Base-by-base conservation (phyloP, 2,329 filamentous ascomycete genomes). In the Aspergillus sp. region DNA sequence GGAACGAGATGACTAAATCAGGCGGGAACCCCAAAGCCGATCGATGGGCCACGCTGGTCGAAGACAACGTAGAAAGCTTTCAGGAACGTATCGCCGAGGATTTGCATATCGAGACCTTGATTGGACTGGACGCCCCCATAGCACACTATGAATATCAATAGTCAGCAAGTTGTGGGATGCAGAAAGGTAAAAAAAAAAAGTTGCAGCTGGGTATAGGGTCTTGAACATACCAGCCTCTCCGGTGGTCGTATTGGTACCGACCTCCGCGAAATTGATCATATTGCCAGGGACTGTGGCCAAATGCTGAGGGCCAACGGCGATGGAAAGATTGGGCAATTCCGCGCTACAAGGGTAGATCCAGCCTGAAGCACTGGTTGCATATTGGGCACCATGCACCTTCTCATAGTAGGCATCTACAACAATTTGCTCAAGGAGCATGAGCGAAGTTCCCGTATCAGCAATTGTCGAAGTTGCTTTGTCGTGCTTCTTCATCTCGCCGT, bases 361-460 rank as follows among this genome's bases (percentile, higher is more conserved):
- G 1, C 82, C 77, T 48, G 80, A 80, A 30, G 73, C 71, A 47
- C 72, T 56, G 22, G 69, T 66, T 6, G 74, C 70, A 48, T 80
- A 80, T 12, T 76, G 70, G 8, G 86, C 82, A 8, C 80, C 77
- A 0, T 78, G 67, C 3, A 89, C 82, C 48, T 78, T 70, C 30
- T 68, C 68, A 74, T 87, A 90, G 74, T 90, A 91, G 34, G 78
- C 77, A 26, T 78, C 68, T 2, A 82, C 83, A n/a, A 88, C 75
- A 8, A 78, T 74, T 15, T 80, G 74, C 30, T 83, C 81, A 24
- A 88, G 74, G 49, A 89, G 81, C 68, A 90, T 77, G 53, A 90
- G 77, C 1, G 87, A 86, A 4, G 86, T 89, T 22, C 87, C 88
- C 3, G 88, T 90, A 72, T 91, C 88, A 26, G 84, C 79, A 55